A percentile compares a stretch with the other conserved stretches of the same genome.
Conservation (phyloP, 2,329 filamentous ascomycete species). For the Paecilomyces fulvus region DNA sequence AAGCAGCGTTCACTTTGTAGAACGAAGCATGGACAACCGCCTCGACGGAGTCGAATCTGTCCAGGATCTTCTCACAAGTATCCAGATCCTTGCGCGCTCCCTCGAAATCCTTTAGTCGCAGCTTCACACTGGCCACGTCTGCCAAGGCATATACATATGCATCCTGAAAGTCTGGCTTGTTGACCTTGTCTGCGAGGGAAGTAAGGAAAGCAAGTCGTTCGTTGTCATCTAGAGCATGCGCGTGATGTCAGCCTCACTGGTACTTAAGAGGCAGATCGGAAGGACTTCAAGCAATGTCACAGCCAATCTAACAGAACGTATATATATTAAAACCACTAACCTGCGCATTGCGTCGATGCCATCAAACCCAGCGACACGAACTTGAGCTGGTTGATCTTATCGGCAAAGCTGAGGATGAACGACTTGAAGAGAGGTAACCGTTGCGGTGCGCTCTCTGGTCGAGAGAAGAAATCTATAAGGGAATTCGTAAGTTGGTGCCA, state of each 20-base stretch:
- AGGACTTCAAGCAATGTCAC: not conserved
- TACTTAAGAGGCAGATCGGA: not conserved
- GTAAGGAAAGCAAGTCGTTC: constrained; percentile 81
- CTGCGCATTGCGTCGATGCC: constrained; percentile 68
- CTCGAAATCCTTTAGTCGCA: constrained; percentile 70
- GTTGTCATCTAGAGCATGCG: constrained; percentile 58
- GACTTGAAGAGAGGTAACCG: constrained; percentile 85
- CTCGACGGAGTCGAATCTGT: constrained; percentile 90
- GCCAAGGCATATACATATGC: constrained; percentile 91
- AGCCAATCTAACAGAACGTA: constrained; percentile 2
- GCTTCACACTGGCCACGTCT: constrained; percentile 78
- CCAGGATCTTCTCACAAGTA: constrained; percentile 76
- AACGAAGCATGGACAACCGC: constrained; percentile 92
- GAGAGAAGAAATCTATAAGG: constrained; percentile 78
- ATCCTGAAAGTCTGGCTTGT: constrained; percentile 88
- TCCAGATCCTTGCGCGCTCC: constrained; percentile 80
- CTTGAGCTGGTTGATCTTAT: constrained; percentile 98
- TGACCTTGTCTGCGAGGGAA: constrained; percentile 75
- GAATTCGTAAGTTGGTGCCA: constrained; percentile 97
- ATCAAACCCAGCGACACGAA: constrained; percentile 84
- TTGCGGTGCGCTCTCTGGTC: constrained; percentile 71
- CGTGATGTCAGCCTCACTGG: constrained; percentile 4
- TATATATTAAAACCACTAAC: constrained; percentile 7
- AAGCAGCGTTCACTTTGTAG: constrained; percentile 89
- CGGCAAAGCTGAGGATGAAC: constrained; percentile 92